Conservation (phyloP, 2,329 filamentous ascomycete genomes). For the Apiospora phragmitis region DNA sequence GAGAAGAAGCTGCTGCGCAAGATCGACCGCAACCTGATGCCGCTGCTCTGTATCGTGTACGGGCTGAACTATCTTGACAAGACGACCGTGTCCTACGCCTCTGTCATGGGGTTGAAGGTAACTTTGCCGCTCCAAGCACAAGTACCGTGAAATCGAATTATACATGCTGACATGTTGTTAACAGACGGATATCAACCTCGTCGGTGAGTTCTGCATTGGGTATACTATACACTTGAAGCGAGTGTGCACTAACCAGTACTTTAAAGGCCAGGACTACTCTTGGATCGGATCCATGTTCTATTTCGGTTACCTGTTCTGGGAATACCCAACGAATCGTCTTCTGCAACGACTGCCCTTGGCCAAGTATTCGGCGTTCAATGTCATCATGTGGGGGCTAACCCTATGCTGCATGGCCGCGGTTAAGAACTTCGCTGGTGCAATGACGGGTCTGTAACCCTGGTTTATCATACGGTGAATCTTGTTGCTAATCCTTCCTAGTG, state of each 20-base stretch:
- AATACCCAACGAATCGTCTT: conserved; percentile 66
- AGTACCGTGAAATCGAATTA: not conserved
- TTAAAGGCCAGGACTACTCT: conserved; percentile 42
- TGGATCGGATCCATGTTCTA: conserved; percentile 55
- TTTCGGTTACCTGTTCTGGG: conserved; percentile 54
- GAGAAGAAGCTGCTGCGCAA: conserved; percentile 43
- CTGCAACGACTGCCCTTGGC: conserved; percentile 65
- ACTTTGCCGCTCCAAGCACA: conserved; percentile 5
- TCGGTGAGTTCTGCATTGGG: conserved; percentile 19
- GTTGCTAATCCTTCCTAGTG: conserved; percentile 15
- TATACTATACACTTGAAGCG: not conserved
- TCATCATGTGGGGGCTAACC: conserved; percentile 60
- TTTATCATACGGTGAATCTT: not conserved
- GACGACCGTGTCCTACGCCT: conserved; percentile 47
- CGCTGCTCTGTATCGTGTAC: conserved; percentile 57
- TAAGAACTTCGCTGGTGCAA: conserved; percentile 37
- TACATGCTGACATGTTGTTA: conserved; percentile 39
- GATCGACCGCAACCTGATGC: conserved; percentile 48
- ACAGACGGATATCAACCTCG: conserved; percentile 32
- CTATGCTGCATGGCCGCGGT: conserved; percentile 34
- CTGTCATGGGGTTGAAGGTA: conserved; percentile 52
- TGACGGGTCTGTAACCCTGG: conserved; percentile 18
- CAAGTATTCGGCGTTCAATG: conserved; percentile 65
- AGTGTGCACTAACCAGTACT: not conserved
- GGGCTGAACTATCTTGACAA: conserved; percentile 57